Base-by-base conservation (phyloP, 441 rosid species). In the Mallotus repandus region DNA sequence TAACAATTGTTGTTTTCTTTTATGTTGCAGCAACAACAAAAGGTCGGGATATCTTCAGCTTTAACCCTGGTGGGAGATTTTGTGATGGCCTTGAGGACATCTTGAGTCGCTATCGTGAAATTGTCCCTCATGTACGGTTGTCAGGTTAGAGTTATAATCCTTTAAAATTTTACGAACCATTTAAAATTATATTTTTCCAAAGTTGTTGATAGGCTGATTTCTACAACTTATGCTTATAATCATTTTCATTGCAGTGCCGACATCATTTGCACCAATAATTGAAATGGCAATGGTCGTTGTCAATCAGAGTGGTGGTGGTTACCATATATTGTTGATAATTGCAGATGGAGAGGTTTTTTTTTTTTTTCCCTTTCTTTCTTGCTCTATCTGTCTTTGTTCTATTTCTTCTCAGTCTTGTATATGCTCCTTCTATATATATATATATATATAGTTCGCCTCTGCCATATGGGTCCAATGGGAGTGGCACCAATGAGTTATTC, bases 1-100 rank as follows among this genome's bases (percentile, higher is more conserved):
- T 35, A 45, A 63, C 49, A 29, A 29, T 38, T 41, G 21, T 60
- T 25, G 41, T 18, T 9, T 21, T 43, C 63, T 69, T 16, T 29
- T 2, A 29, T 69, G 35, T 73, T 73, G 79, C 83, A 84, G 95
- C 97, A 60, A 83, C 97, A 25, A 91, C 98, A 22, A 95, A 88
- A 73, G 98, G 91, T 77, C 98, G 86, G 80, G 93, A 92, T 13
- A 93, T 92, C 50, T 89, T 92, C 81, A 79, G 87, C 79, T 92
- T 92, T 84, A 80, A 79, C 75, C 84, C 86, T 1, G 91, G 84
- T 7, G 90, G 83, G 68, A 82, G 82, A 65, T 81, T 76, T 70
- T 92, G 95, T 72, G 77, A 88, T 76, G 98, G 98, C 69, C 91
- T 92, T 76, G 94, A 92, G 82, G 89, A 91, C 75, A 96, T 89